A percentile compares a stretch with the other conserved stretches of the same genome.
Conservation (phyloP, 2,329 filamentous ascomycete species). For the Gnomoniopsis smithogilvyi region DNA sequence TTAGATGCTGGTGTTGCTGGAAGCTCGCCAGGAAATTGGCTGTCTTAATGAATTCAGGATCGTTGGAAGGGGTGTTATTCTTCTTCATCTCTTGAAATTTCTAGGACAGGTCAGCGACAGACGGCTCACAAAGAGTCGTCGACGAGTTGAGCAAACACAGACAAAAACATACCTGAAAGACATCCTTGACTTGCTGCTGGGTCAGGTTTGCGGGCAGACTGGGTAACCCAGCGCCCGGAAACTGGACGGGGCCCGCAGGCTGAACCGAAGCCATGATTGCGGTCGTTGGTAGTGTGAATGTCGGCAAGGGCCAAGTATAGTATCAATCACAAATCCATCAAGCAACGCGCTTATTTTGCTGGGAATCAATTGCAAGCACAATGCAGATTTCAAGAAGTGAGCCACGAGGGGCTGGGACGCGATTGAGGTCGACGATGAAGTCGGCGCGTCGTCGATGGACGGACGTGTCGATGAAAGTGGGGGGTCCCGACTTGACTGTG, state of each 20-base stretch:
- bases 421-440: background rate
- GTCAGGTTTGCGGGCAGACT: constrained; percentile 64
- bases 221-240: constrained; percentile 50
- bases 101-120: constrained; percentile 49
- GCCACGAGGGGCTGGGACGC: constrained; percentile 7
- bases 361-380: background rate
- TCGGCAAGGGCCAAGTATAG: constrained; percentile 22
- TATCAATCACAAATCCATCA: constrained; percentile 35
- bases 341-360: constrained; percentile 10
- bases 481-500: background rate
- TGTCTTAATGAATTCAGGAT: constrained; percentile 84
- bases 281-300: constrained; percentile 21
- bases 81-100: constrained; percentile 89
- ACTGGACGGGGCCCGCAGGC: constrained; percentile 64
- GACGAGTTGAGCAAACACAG: background rate
- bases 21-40: constrained; percentile 72
- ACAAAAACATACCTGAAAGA: constrained; percentile 55
- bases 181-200: constrained; percentile 74
- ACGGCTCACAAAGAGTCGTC: background rate
- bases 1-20: constrained; percentile 33
- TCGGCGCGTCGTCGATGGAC: constrained; percentile 14
- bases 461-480: constrained; percentile 8
- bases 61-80: constrained; percentile 72
- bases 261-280: constrained; percentile 78
- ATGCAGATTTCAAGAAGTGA: background rate